Evolutionary conservation across 345 rosid genomes (phyloP).

Genomic region (Heritiera fomes): DNA sequence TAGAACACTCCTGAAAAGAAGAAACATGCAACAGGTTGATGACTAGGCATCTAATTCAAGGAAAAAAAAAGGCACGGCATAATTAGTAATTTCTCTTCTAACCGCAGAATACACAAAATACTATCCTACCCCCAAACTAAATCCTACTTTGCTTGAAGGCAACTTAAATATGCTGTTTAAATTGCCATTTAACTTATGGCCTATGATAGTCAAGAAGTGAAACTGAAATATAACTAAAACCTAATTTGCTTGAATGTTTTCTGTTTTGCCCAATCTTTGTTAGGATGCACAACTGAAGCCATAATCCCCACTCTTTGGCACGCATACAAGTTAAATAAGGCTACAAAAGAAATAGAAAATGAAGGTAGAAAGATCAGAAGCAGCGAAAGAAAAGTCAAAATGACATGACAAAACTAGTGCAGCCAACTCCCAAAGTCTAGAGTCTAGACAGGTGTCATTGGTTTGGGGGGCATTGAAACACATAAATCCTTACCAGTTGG

Average conservation of each 20-base stretch:
- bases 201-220: not conserved
- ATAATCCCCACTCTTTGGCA: not conserved
- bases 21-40: not conserved
- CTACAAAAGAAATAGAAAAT: not conserved
- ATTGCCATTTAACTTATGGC: not conserved
- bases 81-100: not conserved
- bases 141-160: not conserved
- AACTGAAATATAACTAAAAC: not conserved
- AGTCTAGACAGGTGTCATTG: not conserved
- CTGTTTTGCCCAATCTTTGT: not conserved
- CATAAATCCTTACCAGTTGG: not conserved
- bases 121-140: not conserved
- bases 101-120: not conserved
- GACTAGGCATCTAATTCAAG: not conserved
- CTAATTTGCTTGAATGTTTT: not conserved
- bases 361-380: not conserved
- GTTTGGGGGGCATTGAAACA: not conserved
- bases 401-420: not conserved
- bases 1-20: not conserved
- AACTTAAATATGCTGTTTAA: not conserved
- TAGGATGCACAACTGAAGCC: not conserved
- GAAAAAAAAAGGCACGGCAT: not conserved
- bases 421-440: not conserved
- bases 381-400: not conserved
- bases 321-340: not conserved